Base-by-base conservation (phyloP, 2,329 filamentous ascomycete genomes). In the Nemania abortiva region DNA sequence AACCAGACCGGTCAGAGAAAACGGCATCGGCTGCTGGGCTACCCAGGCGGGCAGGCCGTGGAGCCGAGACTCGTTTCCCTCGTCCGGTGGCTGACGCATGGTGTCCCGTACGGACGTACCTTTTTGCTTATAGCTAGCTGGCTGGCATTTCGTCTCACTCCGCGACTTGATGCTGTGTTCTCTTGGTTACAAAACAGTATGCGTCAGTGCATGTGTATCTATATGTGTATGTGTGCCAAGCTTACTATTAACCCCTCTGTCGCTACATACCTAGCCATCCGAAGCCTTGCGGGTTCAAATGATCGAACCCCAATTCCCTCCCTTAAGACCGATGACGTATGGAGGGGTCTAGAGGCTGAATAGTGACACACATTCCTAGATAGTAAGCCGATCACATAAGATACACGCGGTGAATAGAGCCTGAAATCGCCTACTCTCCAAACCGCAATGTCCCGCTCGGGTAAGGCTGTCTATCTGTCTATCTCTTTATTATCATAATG, bases 1-100 rank as follows among this genome's bases (percentile, higher is more conserved):
- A 10, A 11, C 47, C 22, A 68, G 59, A 68, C 68, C 68, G 68
- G 68, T 70, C 68, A 70, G 61, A 52, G 62, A 60, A 60, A 65
- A 68, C 58, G 58, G 57, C 50, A 65, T 69, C 68, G 62, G 65
- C 45, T 70, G 58, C 56, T 64, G 24, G 45, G 57, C 68, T 59
- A 34, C 15, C 56, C 61, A 24, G 45, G 57, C 68, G 22, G 47
- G n/a, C 22, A 53, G 64, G 54, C 31, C 62, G 31, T 65, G 62
- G 61, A 68, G 68, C 68, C 68, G 65, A 70, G 68, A 68, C 65
- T 47, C 34, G 50, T 13, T 31, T 31, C 50, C 24, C 10, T 29
- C 50, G 24, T 24, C 66, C 57, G 63, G 59, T 59, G 59, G 65
- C 57, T 68, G 61, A 68, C 34, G 62, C 61, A 62, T 34, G 53